Evolutionary conservation across 2,329 filamentous ascomycete genomes (phyloP).

Genomic region (Aureobasidium sp.): DNA sequence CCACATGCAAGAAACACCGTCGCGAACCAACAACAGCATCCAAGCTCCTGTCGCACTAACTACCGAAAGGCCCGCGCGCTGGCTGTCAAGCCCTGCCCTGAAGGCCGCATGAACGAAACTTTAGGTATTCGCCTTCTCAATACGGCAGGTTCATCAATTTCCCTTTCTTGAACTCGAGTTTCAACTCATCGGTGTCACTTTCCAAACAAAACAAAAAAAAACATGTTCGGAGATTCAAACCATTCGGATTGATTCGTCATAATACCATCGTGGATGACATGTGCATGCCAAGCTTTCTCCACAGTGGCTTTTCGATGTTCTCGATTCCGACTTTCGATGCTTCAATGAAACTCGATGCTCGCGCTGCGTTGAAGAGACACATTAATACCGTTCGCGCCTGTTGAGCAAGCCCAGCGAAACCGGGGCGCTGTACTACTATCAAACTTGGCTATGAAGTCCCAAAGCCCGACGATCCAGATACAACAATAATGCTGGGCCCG

Average conservation of each 20-base stretch:
- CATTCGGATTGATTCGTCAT: neutral
- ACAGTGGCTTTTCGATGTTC: neutral
- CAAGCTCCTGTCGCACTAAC: neutral
- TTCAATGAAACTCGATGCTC: neutral
- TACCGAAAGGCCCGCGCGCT: neutral
- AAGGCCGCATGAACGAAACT: neutral
- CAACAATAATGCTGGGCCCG: no score
- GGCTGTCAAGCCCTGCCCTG: neutral
- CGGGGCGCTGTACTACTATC: no score
- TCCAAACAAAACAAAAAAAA: neutral
- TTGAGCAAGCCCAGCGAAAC: neutral
- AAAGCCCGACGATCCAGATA: no score
- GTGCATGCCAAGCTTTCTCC: constrained; percentile 3
- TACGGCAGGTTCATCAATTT: neutral
- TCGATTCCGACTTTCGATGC: neutral
- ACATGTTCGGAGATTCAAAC: no score
- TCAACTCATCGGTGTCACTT: neutral
- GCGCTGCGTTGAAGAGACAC: neutral
- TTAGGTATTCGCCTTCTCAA: neutral
- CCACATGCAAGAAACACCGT: neutral
- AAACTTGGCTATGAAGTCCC: no score
- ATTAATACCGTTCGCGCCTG: neutral
- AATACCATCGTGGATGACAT: neutral
- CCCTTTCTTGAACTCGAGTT: no score
- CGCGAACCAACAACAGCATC: neutral